A percentile compares a stretch with the other conserved stretches of the same genome.
phyloP scores from a whole-genome alignment of 208 protist species.

The Vickermania ingenoplastis region DNA sequence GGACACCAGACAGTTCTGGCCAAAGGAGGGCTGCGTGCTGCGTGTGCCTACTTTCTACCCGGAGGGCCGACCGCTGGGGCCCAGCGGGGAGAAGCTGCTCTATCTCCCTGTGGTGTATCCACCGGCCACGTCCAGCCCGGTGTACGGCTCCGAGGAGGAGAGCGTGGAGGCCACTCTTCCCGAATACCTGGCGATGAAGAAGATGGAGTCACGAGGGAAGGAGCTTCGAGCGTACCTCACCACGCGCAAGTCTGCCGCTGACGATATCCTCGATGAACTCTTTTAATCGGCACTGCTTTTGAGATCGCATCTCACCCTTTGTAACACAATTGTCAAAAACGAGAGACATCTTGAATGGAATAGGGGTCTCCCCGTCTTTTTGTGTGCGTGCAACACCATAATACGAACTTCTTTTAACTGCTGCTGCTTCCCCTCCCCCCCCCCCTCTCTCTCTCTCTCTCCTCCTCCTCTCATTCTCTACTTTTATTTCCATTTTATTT shows the following conservation, averaged over 20 bases:
- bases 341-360: neutral
- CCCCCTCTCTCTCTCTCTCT: no score
- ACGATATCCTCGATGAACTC: constrained; percentile 70
- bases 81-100: neutral
- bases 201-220: constrained; percentile 23
- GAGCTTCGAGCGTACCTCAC: constrained; percentile 46
- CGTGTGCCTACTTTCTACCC: constrained; percentile 34
- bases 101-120: constrained; percentile 77
- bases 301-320: neutral
- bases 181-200: constrained; percentile 77
- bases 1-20: constrained; percentile 61
- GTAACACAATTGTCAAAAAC: neutral
- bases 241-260: constrained; percentile 39
- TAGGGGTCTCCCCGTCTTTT: constrained; percentile 4
- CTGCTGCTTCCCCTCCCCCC: no score
- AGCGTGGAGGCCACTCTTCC: constrained; percentile 43
- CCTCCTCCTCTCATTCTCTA: no score
- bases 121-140: constrained; percentile 13
- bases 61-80: constrained; percentile 35
- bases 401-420: no score
- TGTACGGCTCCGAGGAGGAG: constrained; percentile 59
- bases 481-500: constrained; percentile 12
- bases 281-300: constrained; percentile 34
- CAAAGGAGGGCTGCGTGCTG: constrained; percentile 70
- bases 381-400: neutral